Conservation (phyloP, 495 filamentous ascomycete genomes). For the Astrothelium subdiscretum region DNA sequence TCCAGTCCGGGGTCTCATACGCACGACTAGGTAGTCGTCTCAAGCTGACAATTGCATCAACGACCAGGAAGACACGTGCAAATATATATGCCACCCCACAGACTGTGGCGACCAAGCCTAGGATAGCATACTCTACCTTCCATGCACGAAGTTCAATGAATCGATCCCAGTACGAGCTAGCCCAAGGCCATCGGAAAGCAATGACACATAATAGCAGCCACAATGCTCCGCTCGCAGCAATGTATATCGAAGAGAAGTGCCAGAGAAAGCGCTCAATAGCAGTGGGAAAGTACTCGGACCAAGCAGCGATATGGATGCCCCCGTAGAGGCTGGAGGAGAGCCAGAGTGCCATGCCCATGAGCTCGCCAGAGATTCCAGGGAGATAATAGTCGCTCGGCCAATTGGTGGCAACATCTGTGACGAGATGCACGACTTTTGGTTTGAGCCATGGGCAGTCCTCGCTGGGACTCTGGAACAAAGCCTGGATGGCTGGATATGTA, state of each 20-base stretch:
- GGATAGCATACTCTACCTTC: constrained; percentile 29
- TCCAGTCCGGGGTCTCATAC: constrained; percentile 13
- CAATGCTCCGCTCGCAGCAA: background rate
- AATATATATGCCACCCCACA: constrained; percentile 24
- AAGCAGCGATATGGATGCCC: background rate
- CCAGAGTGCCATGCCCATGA: background rate
- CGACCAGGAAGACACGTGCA: constrained; percentile 12
- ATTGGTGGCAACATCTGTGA: background rate
- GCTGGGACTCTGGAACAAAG: background rate
- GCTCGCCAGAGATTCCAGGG: background rate
- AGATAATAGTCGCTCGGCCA: background rate
- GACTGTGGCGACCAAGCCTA: constrained; percentile 44
- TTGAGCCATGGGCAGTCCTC: background rate
- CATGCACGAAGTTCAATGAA: background rate
- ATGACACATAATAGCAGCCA: background rate
- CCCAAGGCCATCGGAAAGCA: background rate
- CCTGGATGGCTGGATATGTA: background rate
- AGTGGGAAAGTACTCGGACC: background rate
- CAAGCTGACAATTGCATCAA: constrained; percentile 13
- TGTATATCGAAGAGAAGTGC: background rate
- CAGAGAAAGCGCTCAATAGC: background rate
- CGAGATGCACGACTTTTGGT: background rate
- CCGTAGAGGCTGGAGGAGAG: background rate
- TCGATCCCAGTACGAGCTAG: background rate
- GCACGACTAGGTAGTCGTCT: background rate